Evolutionary conservation across 108 stramenopile genomes (phyloP), one percentile per base, ranked within the genome.

Genomic region (Epipyxis sp.): DNA sequence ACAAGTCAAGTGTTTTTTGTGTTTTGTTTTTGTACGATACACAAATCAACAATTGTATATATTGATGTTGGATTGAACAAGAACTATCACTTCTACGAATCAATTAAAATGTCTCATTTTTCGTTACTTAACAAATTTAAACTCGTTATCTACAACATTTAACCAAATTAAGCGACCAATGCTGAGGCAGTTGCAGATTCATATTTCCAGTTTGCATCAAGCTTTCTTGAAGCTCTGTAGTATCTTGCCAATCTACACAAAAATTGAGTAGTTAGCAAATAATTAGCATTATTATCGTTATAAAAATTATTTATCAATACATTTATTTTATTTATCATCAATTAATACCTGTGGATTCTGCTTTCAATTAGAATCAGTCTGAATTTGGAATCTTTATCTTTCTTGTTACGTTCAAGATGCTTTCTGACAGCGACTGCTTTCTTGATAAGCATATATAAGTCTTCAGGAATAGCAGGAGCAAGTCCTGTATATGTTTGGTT

Each of bases 351-450:
- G 89, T 99, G 99, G 82, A 98, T 98, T 79, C 99, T 89, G 80
- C 90, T 91, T 91, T 99, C 99, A 84, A 99, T 97, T 69, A 99
- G 90, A 88, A 99, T 99, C 79, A 99, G 90, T 84, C 97, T 93
- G 91, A 98, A 99, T 92, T 99, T 99, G 89, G 95, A 92, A 89
- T 97, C 96, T 92, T 97, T 98, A 88, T 99, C 99, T 86, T 96
- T 91, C 81, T 95, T 92, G 90, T 99, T 99, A 79, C 92, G 89
- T 86, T 98, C 97, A 80, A 99, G 89, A 87, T 99, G 99, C 95
- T 98, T 98, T 81, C 99, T 95, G 43, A 99, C 96, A 71, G 94
- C 90, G 76, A 99, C 99, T 57, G 99, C 99, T 93, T 99, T 99
- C 94, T 99, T 99, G 93, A 99, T 99, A 57, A 99, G 89, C 94